Evolutionary conservation across 768 basidiomycete species (phyloP).

Genomic region (Suillus variegatus): DNA sequence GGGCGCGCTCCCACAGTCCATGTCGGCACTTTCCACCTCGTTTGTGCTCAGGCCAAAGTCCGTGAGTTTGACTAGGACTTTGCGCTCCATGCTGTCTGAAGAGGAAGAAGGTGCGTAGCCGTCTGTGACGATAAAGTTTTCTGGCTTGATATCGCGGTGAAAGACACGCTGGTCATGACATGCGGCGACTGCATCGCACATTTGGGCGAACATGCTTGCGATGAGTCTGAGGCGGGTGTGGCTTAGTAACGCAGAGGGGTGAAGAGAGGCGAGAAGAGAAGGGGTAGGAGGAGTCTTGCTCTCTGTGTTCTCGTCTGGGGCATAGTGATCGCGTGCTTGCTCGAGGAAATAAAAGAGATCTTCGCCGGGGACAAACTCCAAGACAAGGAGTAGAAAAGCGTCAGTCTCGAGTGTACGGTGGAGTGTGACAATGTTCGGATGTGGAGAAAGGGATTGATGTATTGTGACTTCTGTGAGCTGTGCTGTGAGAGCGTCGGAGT

Average conservation of each 20-base stretch:
- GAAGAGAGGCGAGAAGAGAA: slow-evolving; percentile 81
- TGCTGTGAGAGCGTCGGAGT: slow-evolving; percentile 81
- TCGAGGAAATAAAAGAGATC: slow-evolving; percentile 99
- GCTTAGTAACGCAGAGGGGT: slow-evolving; percentile 80
- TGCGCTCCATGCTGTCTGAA: slow-evolving; percentile 62
- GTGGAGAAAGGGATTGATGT: slow-evolving; percentile 87
- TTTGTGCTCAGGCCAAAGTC: slow-evolving; percentile 96
- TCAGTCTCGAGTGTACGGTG: slow-evolving; percentile 92
- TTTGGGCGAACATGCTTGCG: slow-evolving; percentile 96
- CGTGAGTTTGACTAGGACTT: slow-evolving; percentile 93
- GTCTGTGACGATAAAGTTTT: slow-evolving; percentile 96
- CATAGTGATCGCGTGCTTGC: slow-evolving; percentile 88
- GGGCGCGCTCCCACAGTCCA: slow-evolving; percentile 98
- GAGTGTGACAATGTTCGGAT: slow-evolving; percentile 94
- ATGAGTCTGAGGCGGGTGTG: slow-evolving; percentile 89
- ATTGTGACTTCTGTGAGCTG: slow-evolving; percentile 96
- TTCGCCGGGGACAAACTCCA: slow-evolving; percentile 96
- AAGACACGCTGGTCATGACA: slow-evolving; percentile 91
- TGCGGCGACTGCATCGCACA: slow-evolving; percentile 96
- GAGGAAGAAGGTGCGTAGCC: slow-evolving; percentile 51
- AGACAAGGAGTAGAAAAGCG: slow-evolving; percentile 86
- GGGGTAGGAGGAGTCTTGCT: slow-evolving; percentile 86
- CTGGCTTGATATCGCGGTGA: slow-evolving; percentile 98
- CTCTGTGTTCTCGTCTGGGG: slow-evolving; percentile 30
- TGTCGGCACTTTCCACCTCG: slow-evolving; percentile 87